Percentiles rank a stretch among this genome's conserved stretches.
phyloP scores from a whole-genome alignment of 1,139 yeast genomes.

The Kurtzmaniella quercitrusa region DNA sequence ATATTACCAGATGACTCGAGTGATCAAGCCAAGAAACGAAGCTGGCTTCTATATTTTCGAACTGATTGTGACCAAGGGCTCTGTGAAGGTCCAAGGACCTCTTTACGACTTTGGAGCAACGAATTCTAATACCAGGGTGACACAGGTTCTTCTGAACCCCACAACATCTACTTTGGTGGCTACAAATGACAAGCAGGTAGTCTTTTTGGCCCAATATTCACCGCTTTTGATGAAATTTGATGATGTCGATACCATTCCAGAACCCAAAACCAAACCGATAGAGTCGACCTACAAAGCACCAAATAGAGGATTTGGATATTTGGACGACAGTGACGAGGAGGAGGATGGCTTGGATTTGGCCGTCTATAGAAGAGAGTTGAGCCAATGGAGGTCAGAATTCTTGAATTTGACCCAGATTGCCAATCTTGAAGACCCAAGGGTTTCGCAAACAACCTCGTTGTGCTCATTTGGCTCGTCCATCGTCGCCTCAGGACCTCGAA shows the following conservation, averaged over 20 bases:
- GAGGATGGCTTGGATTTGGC: slow-evolving; percentile 1
- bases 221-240: slow-evolving; percentile 17
- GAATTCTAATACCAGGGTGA: not conserved
- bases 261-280: slow-evolving; percentile 4
- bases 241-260: not conserved
- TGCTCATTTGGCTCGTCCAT: not conserved
- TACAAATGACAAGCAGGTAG: not conserved
- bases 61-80: not conserved
- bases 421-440: not conserved
- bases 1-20: slow-evolving; percentile 14
- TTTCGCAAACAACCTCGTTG: not conserved
- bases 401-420: not conserved
- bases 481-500: not conserved
- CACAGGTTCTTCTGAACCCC: not conserved
- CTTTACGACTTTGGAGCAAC: not conserved
- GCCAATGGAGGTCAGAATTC: not conserved
- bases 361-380: slow-evolving; percentile 1
- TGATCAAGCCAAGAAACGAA: slow-evolving; percentile 11
- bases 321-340: slow-evolving; percentile 16
- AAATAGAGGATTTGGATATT: slow-evolving; percentile 35
- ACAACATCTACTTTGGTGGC: not conserved
- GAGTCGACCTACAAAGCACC: slow-evolving; percentile 24
- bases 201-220: not conserved
- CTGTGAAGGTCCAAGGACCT: slow-evolving; percentile 1
- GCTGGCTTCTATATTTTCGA: slow-evolving; percentile 1